These are phyloP conservation scores for Starmerella floricola DNA, from an alignment of 805 yeast genomes.

Conservation along the genomic window DNA sequence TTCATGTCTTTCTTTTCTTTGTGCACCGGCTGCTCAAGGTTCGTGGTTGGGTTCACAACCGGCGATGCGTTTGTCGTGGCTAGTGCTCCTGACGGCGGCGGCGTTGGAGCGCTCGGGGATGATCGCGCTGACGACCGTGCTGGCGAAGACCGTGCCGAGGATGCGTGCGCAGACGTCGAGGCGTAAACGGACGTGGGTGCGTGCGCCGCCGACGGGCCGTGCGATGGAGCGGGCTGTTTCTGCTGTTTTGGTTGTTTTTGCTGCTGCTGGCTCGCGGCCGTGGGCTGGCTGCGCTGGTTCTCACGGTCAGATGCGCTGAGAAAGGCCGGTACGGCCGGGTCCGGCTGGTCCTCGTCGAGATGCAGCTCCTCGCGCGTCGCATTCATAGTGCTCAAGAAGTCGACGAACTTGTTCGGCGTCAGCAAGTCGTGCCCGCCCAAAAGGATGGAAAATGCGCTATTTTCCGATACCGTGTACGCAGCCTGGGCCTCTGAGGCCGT, in stretches of 20 bases:
- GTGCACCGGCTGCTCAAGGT: background rate
- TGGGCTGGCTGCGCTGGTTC: slow-evolving; percentile 1
- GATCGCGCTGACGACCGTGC: too few species aligned
- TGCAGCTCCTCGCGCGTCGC: slow-evolving; percentile 25
- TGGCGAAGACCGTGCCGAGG: too few species aligned
- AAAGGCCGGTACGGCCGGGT: slow-evolving; percentile 25
- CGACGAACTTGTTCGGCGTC: slow-evolving; percentile 30
- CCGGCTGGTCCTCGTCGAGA: slow-evolving; percentile 27
- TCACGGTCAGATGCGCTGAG: slow-evolving; percentile 15
- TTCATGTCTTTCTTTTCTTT: slow-evolving; percentile 16
- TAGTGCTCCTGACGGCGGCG: background rate
- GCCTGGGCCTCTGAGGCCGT: slow-evolving; percentile 73
- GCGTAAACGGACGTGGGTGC: too few species aligned
- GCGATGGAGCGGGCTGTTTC: too few species aligned
- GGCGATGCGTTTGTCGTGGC: background rate
- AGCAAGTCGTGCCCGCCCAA: slow-evolving; percentile 71
- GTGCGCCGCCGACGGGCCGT: too few species aligned
- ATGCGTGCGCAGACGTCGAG: too few species aligned
- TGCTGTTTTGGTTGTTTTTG: background rate
- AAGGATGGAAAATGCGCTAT: slow-evolving; percentile 52
- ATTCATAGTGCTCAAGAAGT: slow-evolving; percentile 24
- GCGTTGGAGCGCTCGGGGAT: too few species aligned
- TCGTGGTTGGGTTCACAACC: background rate
- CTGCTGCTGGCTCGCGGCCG: background rate
- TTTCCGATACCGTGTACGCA: slow-evolving; percentile 53